Conservation (phyloP, 768 basidiomycete genomes). For the Pisolithus tinctorius region DNA sequence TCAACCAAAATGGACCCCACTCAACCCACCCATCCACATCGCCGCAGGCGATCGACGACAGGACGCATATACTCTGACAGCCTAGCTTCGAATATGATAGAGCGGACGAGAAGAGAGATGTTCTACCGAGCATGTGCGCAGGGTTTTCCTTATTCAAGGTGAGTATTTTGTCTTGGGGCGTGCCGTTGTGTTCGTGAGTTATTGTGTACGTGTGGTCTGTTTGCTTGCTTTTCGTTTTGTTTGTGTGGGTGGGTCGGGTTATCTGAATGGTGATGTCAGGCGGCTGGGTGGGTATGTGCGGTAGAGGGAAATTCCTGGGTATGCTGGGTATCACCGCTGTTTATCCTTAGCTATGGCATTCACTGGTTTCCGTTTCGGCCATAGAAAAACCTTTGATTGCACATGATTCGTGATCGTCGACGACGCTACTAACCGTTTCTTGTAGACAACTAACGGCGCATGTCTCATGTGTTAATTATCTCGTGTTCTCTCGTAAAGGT, state of each 20-base stretch:
- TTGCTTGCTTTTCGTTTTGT: not conserved
- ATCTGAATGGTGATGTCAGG: no score
- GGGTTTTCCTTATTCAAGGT: conserved; percentile 32
- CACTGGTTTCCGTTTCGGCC: no score
- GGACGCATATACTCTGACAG: conserved; percentile 14
- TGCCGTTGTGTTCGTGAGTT: not conserved
- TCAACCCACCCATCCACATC: not conserved
- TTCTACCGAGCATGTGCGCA: conserved; percentile 15
- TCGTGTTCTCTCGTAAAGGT: conserved; percentile 53
- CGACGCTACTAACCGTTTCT: not conserved
- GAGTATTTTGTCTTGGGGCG: conserved; percentile 1
- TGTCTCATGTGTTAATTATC: conserved; percentile 58
- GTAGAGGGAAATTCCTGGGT: no score
- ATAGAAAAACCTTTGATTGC: no score
- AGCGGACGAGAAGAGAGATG: conserved; percentile 11
- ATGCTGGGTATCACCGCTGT: no score
- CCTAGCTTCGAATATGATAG: conserved; percentile 19
- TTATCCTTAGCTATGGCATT: no score
- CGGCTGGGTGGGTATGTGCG: no score
- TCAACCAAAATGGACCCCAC: not conserved
- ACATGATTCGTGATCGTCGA: no score
- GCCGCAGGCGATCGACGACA: not conserved
- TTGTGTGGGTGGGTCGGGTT: not conserved
- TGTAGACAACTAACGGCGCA: conserved; percentile 37
- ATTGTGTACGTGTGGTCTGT: not conserved